A percentile compares a stretch with the other conserved stretches of the same genome.
phyloP scores from a whole-genome alignment of 2,329 filamentous ascomycete genomes.

The Exophiala phaeomuriformis region DNA sequence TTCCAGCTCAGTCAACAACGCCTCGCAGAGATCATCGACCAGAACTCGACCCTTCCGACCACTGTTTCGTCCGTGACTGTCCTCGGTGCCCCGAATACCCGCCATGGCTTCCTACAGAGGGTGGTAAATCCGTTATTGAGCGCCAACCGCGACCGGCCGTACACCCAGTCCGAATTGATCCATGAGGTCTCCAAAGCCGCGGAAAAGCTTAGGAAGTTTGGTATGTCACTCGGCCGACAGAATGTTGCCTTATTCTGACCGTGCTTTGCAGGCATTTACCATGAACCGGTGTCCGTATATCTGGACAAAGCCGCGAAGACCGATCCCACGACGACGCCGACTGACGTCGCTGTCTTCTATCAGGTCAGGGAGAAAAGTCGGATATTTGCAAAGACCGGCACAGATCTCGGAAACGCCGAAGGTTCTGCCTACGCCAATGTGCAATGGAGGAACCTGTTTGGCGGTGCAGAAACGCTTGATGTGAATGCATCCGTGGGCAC shows the following conservation, averaged over 20 bases:
- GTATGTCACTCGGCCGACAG: constrained; percentile 42
- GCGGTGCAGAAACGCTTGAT: constrained; percentile 82
- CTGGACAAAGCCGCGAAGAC: constrained; percentile 67
- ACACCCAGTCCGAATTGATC: constrained; percentile 74
- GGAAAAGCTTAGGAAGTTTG: constrained; percentile 70
- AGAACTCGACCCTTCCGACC: constrained; percentile 80
- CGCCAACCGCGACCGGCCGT: constrained; percentile 57
- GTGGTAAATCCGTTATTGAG: constrained; percentile 72
- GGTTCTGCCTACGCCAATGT: constrained; percentile 87
- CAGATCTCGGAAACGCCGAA: constrained; percentile 87
- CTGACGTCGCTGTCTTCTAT: constrained; percentile 74
- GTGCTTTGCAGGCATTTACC: constrained; percentile 64
- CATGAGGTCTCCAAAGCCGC: constrained; percentile 62
- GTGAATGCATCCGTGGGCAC: constrained; percentile 84
- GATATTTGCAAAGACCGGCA: constrained; percentile 86
- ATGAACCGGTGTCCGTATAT: constrained; percentile 72
- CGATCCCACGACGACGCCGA: constrained; percentile 62
- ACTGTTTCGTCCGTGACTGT: constrained; percentile 80
- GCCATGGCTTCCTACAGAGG: constrained; percentile 71
- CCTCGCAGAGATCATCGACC: constrained; percentile 60
- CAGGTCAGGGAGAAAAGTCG: constrained; percentile 71
- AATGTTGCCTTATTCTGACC: constrained; percentile 3
- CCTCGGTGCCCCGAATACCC: constrained; percentile 75
- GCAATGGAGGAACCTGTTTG: constrained; percentile 84
- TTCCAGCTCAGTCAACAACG: constrained; percentile 57